Base-by-base conservation (phyloP, 1,284 basidiomycete species). In the Sanghuangporus weigelae region DNA sequence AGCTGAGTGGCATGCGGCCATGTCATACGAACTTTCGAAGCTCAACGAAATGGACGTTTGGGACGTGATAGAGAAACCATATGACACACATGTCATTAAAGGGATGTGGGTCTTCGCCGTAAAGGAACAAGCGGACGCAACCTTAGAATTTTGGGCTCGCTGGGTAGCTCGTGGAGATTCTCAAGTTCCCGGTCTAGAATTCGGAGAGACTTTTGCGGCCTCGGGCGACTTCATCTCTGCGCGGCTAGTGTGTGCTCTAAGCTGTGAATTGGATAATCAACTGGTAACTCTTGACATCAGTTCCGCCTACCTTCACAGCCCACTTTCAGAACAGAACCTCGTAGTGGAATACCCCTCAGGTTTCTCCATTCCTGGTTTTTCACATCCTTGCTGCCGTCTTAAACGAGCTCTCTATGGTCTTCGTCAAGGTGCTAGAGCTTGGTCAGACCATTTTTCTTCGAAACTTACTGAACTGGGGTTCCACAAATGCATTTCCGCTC, bases 351-450 rank as follows among this genome's bases (percentile, higher is more conserved):
- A 26, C n/a, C 48, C 59, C 0, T 53, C 59, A 2, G 48, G 31
- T 2, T 53, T 53, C 36, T 5, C 5, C 16, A 60, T 53, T 3
- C 23, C 23, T 26, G 23, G 23, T 1, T 26, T 26, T 3, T 26
- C 23, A 2, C 23, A 3, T 1, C 59, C 36, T 1, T 35, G 40
- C 19, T 39, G 44, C 11, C 19, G 35, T 12, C 48, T 59, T 8
- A 26, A 26, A 12, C 48, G 49, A n/a, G 58, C 58, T 3, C 31
- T 59, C 3, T 59, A 59, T 35, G 58, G 58, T 0, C 58, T 59
- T 3, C 5, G 23, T 0, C 59, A 60, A 40, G 59, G 57, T 1
- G 57, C 57, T 0, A 23, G 57, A 16, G 57, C 57, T 0, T 59
- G 57, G 57, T n/a, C 6, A 1, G 23, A 48, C 0, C 57, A 59